Conservation (phyloP, 371 early-diverging fungal genomes). For the Mortierella sp. region DNA sequence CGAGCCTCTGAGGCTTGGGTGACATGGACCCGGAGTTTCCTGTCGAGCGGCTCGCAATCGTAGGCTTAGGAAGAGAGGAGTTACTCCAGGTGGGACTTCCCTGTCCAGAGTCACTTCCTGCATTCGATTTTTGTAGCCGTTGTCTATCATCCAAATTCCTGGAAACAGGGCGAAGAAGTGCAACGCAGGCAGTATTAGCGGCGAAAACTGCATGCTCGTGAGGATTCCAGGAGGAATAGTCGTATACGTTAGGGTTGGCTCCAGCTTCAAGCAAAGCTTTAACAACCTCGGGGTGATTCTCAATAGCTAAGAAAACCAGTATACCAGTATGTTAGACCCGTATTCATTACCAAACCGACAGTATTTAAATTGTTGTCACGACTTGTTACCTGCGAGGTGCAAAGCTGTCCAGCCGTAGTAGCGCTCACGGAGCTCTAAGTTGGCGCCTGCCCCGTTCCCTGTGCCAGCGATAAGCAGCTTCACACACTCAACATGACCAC, state of each 20-base stretch:
- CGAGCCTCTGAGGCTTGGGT: conserved; percentile 12
- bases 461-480: conserved; percentile 59
- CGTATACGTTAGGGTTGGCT: conserved; percentile 64
- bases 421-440: conserved; percentile 57
- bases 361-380: not conserved
- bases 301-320: conserved; percentile 58
- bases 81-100: conserved; percentile 24
- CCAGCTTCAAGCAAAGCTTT: conserved; percentile 66
- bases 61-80: conserved; percentile 13
- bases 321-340: not conserved
- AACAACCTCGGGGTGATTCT: conserved; percentile 68
- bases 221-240: conserved; percentile 73
- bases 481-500: conserved; percentile 67
- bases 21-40: conserved; percentile 15
- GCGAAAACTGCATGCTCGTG: conserved; percentile 78
- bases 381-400: conserved; percentile 66
- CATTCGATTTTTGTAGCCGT: conserved; percentile 13
- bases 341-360: not conserved
- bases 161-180: conserved; percentile 61
- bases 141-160: conserved; percentile 32
- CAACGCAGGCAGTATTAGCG: conserved; percentile 67
- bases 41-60: conserved; percentile 7
- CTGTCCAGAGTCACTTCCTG: conserved; percentile 9
- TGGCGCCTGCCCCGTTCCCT: conserved; percentile 22
- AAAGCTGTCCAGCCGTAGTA: conserved; percentile 76